Percentiles rank a stretch among this genome's conserved stretches.
These are phyloP conservation scores for Parastagonospora nodorum DNA, from an alignment of 2,329 filamentous ascomycete genomes.

Conservation along the genomic window DNA sequence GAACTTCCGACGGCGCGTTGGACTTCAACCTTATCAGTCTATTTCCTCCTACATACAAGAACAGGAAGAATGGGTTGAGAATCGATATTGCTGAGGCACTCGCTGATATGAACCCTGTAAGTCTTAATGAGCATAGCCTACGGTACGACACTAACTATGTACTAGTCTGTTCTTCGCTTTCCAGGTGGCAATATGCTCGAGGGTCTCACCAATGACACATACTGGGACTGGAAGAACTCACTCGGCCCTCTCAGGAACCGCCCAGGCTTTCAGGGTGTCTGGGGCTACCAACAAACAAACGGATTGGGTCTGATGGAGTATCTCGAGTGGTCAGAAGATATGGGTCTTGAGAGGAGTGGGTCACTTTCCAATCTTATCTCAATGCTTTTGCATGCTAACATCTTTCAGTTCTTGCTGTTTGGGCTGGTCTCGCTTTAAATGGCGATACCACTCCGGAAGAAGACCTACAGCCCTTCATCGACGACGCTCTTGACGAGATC, in stretches of 20 bases:
- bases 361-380: not conserved
- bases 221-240: slow-evolving; percentile 56
- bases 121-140: not conserved
- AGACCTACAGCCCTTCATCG: slow-evolving; percentile 45
- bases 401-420: slow-evolving; percentile 47
- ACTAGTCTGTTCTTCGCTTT: slow-evolving; percentile 53
- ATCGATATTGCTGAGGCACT: slow-evolving; percentile 56
- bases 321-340: slow-evolving; percentile 54
- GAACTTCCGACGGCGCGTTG: slow-evolving; percentile 27
- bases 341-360: slow-evolving; percentile 47
- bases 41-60: slow-evolving; percentile 61
- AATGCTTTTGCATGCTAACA: slow-evolving; percentile 13
- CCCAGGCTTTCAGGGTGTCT: slow-evolving; percentile 53
- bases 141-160: not conserved
- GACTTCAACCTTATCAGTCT: slow-evolving; percentile 59
- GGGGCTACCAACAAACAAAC: slow-evolving; percentile 53
- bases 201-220: slow-evolving; percentile 29
- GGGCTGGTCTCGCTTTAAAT: slow-evolving; percentile 52
- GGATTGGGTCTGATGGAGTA: slow-evolving; percentile 56
- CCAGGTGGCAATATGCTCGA: slow-evolving; percentile 58
- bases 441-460: slow-evolving; percentile 45
- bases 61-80: slow-evolving; percentile 57
- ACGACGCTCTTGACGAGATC: slow-evolving; percentile 46
- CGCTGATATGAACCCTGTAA: slow-evolving; percentile 46
- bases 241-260: slow-evolving; percentile 55